phyloP scores from a whole-genome alignment of 495 filamentous ascomycete genomes.

The Umbilicaria muhlenbergii region DNA sequence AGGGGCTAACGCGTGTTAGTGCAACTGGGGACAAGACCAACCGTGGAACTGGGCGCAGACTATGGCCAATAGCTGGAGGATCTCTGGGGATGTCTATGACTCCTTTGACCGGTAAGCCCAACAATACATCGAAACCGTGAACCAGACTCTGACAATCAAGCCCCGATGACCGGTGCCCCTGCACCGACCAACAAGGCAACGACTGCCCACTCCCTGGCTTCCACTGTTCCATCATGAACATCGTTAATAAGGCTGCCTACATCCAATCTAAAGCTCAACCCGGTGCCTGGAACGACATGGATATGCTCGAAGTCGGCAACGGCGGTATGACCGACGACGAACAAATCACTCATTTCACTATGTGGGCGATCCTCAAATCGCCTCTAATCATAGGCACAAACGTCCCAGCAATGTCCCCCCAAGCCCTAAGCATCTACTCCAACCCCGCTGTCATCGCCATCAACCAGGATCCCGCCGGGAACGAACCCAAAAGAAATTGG shows the following conservation, averaged over 20 bases:
- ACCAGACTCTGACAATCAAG: background rate
- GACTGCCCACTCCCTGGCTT: constrained; percentile 35
- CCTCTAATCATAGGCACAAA: constrained; percentile 19
- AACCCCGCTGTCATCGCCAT: constrained; percentile 31
- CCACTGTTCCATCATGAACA: constrained; percentile 35
- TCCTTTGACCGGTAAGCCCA: constrained; percentile 13
- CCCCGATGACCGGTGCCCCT: constrained; percentile 24
- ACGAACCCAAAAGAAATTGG: constrained; percentile 24
- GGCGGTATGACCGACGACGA: constrained; percentile 31
- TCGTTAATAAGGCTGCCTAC: constrained; percentile 33
- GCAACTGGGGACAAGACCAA: constrained; percentile 28
- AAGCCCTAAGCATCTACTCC: constrained; percentile 21
- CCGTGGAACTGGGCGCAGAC: constrained; percentile 40
- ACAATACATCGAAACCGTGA: constrained; percentile 10
- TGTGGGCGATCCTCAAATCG: constrained; percentile 21
- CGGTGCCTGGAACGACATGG: constrained; percentile 28
- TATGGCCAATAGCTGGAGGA: constrained; percentile 42
- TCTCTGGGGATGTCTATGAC: constrained; percentile 34
- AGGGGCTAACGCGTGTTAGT: background rate
- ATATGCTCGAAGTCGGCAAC: constrained; percentile 51
- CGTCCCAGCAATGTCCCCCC: constrained; percentile 14
- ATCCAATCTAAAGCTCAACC: constrained; percentile 19
- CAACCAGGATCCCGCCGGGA: constrained; percentile 26
- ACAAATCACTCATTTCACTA: constrained; percentile 19
- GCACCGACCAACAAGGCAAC: constrained; percentile 19